These are phyloP conservation scores for Brettanomyces naardenensis DNA, from an alignment of 805 yeast species.

Conservation along the genomic window DNA sequence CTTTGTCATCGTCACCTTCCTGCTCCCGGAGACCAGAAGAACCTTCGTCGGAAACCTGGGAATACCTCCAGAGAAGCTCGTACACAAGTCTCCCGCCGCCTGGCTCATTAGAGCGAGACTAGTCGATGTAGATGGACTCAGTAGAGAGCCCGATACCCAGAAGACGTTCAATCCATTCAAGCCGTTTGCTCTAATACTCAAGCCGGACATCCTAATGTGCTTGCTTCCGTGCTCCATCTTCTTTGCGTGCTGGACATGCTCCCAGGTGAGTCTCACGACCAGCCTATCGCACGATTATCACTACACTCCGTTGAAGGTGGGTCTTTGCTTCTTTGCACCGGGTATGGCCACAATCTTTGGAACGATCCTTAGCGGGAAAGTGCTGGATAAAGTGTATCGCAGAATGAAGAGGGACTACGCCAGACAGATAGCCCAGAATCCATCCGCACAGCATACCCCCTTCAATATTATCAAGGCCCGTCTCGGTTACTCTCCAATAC, in stretches of 20 bases:
- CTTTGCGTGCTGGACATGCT: slow-evolving; percentile 64
- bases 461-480: slow-evolving; percentile 53
- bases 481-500: slow-evolving; percentile 35
- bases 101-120: slow-evolving; percentile 21
- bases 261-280: slow-evolving; percentile 58
- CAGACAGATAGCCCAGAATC: slow-evolving; percentile 9
- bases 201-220: background rate
- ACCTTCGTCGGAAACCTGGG: slow-evolving; percentile 71
- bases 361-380: slow-evolving; percentile 48
- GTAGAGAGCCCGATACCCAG: slow-evolving; percentile 15
- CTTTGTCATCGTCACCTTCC: slow-evolving; percentile 23
- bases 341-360: slow-evolving; percentile 63
- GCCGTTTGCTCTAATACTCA: slow-evolving; percentile 6
- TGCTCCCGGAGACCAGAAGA: slow-evolving; percentile 72
- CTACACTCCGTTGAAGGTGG: slow-evolving; percentile 49
- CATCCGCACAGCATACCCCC: slow-evolving; percentile 13
- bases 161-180: slow-evolving; percentile 19
- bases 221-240: slow-evolving; percentile 28
- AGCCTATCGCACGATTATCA: slow-evolving; percentile 41
- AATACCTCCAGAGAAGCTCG: slow-evolving; percentile 35
- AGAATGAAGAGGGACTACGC: slow-evolving; percentile 25
- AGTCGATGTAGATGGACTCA: slow-evolving; percentile 21
- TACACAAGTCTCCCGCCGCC: slow-evolving; percentile 40
- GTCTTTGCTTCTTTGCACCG: slow-evolving; percentile 65
- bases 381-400: slow-evolving; percentile 45